Evolutionary conservation across 2,329 filamentous ascomycete species (phyloP).

Genomic region (Colletotrichum chrysophilum): DNA sequence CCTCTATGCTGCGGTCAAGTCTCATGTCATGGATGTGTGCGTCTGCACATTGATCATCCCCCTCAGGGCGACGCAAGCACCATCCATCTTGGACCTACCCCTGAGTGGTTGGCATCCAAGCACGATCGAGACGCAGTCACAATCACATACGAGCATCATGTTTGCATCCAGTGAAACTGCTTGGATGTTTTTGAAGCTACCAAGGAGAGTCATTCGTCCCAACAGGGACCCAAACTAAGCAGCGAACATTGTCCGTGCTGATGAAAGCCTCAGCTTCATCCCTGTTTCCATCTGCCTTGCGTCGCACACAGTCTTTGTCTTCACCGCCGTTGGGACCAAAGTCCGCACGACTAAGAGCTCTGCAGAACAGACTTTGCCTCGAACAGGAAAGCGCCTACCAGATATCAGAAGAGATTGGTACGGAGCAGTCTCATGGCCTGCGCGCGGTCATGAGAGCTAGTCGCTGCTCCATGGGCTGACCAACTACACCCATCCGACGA

Average conservation of each 20-base stretch:
- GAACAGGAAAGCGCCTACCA: background rate
- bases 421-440: background rate
- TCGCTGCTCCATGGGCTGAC: background rate
- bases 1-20: background rate
- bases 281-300: background rate
- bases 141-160: background rate
- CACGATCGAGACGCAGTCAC: background rate
- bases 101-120: background rate
- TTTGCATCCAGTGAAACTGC: background rate
- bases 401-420: background rate
- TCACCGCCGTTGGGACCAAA: background rate
- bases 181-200: background rate
- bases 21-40: background rate
- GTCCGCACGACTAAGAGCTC: background rate
- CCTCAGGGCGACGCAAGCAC: background rate
- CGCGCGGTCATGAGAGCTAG: background rate
- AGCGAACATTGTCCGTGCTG: constrained; percentile 6
- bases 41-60: background rate
- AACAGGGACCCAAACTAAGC: background rate
- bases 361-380: background rate
- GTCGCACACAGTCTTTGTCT: background rate
- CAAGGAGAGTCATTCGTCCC: background rate
- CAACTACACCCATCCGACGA: background rate
- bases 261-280: background rate
- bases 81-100: background rate